Conservation (phyloP, 2,329 filamentous ascomycete genomes). For the Trichoderma aggressivum region DNA sequence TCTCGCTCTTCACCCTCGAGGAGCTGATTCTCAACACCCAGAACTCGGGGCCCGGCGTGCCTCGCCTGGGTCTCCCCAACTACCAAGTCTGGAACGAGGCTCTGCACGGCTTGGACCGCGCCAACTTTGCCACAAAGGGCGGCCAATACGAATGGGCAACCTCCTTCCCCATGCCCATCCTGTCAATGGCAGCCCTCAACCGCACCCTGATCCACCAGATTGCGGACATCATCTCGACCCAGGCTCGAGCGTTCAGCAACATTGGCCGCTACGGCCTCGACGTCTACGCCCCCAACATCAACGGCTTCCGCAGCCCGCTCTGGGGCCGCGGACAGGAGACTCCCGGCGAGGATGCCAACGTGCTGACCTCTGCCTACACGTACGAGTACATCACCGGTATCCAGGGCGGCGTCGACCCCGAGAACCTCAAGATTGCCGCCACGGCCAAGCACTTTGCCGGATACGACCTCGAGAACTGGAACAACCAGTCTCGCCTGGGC, state of each 20-base stretch:
- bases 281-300: conserved; percentile 65
- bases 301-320: conserved; percentile 59
- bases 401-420: conserved; percentile 23
- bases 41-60: conserved; percentile 41
- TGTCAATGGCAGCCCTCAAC: conserved; percentile 46
- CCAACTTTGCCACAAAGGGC: conserved; percentile 21
- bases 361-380: conserved; percentile 33
- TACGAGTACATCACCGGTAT: conserved; percentile 50
- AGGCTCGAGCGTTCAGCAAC: conserved; percentile 64
- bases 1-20: conserved; percentile 31
- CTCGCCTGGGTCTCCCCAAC: conserved; percentile 52
- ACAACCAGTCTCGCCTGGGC: conserved; percentile 37
- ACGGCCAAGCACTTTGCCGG: conserved; percentile 59
- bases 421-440: conserved; percentile 41
- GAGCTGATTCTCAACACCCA: conserved; percentile 34
- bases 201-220: conserved; percentile 39
- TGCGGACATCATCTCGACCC: conserved; percentile 43
- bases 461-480: conserved; percentile 52
- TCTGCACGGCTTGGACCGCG: conserved; percentile 57
- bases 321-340: conserved; percentile 61
- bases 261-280: conserved; percentile 51
- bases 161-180: conserved; percentile 61
- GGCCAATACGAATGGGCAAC: conserved; percentile 54
- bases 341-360: conserved; percentile 52
- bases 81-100: conserved; percentile 63